Base-by-base conservation (phyloP, 2,329 filamentous ascomycete species). In the Scedosporium aurantiacum region DNA sequence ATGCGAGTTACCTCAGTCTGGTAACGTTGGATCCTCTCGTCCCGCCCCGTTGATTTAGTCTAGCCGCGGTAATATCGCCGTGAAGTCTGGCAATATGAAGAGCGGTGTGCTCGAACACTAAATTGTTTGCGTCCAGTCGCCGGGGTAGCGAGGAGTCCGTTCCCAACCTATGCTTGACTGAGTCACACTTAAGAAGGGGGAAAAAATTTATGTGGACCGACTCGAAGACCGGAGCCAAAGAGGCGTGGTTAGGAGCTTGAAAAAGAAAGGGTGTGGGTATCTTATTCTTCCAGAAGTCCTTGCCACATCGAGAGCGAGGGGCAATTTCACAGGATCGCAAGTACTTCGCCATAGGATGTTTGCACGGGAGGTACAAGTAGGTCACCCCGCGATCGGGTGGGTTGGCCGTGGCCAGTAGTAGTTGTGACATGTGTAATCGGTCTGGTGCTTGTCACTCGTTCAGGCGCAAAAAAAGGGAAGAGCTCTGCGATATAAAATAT, bases 341-440 rank as follows among this genome's bases (percentile, higher is more conserved):
- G 50, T 54, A 54, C 21, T 16, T 27, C 21, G 2, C n/a, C 50
- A 23, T 23, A 23, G n/a, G 8, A 5, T 54, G 6, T 25, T 27
- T 54, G 50, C 12, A 23, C 14, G 50, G 21, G 10, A 23, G 23
- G 50, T 54, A 54, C 50, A 27, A 27, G 23, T 1, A 25, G 50
- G 21, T 8, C 14, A 54, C 50, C 50, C 50, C 50, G 21, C 50
- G 50, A 23, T 54, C 23, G 18, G 23, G 23, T 54, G 18, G 32
- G 50, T 14, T 54, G 50, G 12, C 12, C 18, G 18, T 18, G 23
- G 50, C 50, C 50, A 54, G 50, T 54, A 23, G 50, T 54, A 54
- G 50, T 54, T 16, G 50, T 54, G 50, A 54, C 50, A 54, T 54
- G 50, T 54, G 50, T 54, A 54, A 54, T 54, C 50, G 21, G 18